A percentile compares a stretch with the other conserved stretches of the same genome.
phyloP scores from a whole-genome alignment of 2,329 filamentous ascomycete species.

The Venturia carpophila region DNA sequence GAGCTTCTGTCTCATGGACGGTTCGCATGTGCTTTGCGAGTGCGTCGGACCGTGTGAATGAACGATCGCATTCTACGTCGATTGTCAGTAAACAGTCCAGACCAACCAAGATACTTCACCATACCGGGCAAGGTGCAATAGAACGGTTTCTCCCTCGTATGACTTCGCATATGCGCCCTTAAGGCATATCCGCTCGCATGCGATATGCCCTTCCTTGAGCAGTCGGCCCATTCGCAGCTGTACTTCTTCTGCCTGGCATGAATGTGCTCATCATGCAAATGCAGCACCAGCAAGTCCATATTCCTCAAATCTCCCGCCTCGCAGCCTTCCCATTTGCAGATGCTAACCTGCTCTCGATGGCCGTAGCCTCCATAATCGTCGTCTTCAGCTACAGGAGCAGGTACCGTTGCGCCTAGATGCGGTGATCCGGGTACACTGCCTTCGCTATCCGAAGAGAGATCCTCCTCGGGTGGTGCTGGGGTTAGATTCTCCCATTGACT shows the following conservation, averaged over 20 bases:
- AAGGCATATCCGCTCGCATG: slow-evolving; percentile 94
- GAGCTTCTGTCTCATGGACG: slow-evolving; percentile 91
- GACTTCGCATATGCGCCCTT: slow-evolving; percentile 94
- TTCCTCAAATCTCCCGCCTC: slow-evolving; percentile 41
- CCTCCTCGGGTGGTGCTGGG: slow-evolving; percentile 38
- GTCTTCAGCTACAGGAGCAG: slow-evolving; percentile 29
- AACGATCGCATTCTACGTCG: slow-evolving; percentile 79
- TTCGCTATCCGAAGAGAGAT: slow-evolving; percentile 84
- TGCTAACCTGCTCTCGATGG: slow-evolving; percentile 37
- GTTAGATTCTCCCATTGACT: slow-evolving; percentile 24
- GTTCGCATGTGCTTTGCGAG: slow-evolving; percentile 98
- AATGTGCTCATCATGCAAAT: slow-evolving; percentile 80
- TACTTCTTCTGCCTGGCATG: slow-evolving; percentile 92
- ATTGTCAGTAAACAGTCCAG: background rate
- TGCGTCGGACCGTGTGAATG: slow-evolving; percentile 91
- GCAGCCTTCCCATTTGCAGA: slow-evolving; percentile 46
- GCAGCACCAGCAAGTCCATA: slow-evolving; percentile 45
- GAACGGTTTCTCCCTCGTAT: slow-evolving; percentile 96
- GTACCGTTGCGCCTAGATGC: slow-evolving; percentile 26
- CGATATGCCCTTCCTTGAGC: slow-evolving; percentile 75
- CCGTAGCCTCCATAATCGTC: slow-evolving; percentile 29
- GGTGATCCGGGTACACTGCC: slow-evolving; percentile 59
- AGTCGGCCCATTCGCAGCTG: slow-evolving; percentile 95
- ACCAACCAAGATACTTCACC: slow-evolving; percentile 22
- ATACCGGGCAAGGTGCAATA: slow-evolving; percentile 90